Percentiles rank a stretch among this genome's conserved stretches.
Conservation (phyloP, 352 stramenopile species). For the Pythium dissotocum region DNA sequence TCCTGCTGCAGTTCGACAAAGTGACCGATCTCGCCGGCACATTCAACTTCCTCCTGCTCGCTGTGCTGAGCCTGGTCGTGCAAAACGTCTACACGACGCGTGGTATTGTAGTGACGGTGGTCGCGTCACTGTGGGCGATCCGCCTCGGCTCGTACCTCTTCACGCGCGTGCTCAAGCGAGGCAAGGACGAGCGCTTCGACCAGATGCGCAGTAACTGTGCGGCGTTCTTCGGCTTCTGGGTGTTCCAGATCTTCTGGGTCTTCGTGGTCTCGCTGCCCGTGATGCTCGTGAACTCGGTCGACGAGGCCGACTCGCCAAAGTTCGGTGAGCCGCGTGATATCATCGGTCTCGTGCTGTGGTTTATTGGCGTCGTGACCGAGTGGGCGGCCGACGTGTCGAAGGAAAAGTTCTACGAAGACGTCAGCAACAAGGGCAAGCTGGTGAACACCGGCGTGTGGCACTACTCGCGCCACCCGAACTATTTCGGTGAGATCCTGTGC, state of each 20-base stretch:
- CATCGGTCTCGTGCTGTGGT: slow-evolving; percentile 54
- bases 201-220: slow-evolving; percentile 63
- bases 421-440: slow-evolving; percentile 52
- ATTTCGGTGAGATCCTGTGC: slow-evolving; percentile 92
- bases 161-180: slow-evolving; percentile 60
- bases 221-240: slow-evolving; percentile 76
- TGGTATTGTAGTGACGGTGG: slow-evolving; percentile 43
- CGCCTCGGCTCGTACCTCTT: slow-evolving; percentile 71
- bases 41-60: slow-evolving; percentile 62
- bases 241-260: slow-evolving; percentile 84
- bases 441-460: slow-evolving; percentile 73
- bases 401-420: slow-evolving; percentile 51
- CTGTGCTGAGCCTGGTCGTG: slow-evolving; percentile 47
- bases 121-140: slow-evolving; percentile 58
- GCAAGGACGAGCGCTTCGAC: slow-evolving; percentile 79
- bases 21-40: slow-evolving; percentile 63
- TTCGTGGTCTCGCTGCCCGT: slow-evolving; percentile 74
- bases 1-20: slow-evolving; percentile 64
- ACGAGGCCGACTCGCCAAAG: slow-evolving; percentile 18
- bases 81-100: slow-evolving; percentile 49
- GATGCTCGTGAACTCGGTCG: slow-evolving; percentile 58
- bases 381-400: slow-evolving; percentile 64
- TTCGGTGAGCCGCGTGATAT: slow-evolving; percentile 47
- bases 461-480: slow-evolving; percentile 92
- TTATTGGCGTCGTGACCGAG: slow-evolving; percentile 55